phyloP scores from a whole-genome alignment of 805 yeast genomes.

The Scheffersomyces spartinae region DNA sequence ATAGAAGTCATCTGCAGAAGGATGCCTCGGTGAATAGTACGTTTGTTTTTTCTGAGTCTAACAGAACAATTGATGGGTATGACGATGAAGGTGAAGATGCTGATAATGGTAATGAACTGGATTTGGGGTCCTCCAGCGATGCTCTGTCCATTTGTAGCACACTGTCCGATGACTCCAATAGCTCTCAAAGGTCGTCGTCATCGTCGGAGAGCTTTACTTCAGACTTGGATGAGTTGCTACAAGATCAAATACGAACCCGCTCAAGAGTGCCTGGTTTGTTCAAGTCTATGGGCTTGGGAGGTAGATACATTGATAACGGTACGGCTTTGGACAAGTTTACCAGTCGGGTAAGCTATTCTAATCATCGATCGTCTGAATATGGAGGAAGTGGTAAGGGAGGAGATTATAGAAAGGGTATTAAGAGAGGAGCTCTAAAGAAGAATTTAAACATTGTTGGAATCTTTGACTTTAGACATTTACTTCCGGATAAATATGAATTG shows the following conservation, averaged over 20 bases:
- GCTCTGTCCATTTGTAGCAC: too few species aligned
- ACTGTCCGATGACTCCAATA: constrained; percentile 3
- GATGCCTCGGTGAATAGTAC: constrained; percentile 1
- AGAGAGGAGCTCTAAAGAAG: constrained; percentile 11
- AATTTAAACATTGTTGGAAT: constrained; percentile 47
- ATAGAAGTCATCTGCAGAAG: too few species aligned
- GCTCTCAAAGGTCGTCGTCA: constrained; percentile 8
- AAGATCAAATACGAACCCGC: constrained; percentile 41
- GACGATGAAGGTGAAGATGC: constrained; percentile 11
- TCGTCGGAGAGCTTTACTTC: constrained; percentile 53
- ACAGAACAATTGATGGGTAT: constrained; percentile 7
- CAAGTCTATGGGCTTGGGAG: constrained; percentile 28
- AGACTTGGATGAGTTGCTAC: constrained; percentile 57
- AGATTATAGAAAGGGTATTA: constrained; percentile 7
- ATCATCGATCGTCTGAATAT: too few species aligned
- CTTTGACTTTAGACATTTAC: constrained; percentile 53
- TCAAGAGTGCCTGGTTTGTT: constrained; percentile 42
- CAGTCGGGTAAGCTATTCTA: too few species aligned
- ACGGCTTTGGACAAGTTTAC: too few species aligned
- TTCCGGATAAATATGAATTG: constrained; percentile 65
- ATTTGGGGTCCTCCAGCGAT: too few species aligned
- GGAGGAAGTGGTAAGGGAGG: constrained; percentile 2
- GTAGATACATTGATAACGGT: constrained; percentile 15
- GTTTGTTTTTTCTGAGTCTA: constrained; percentile 1
- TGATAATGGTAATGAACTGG: constrained; percentile 11